Evolutionary conservation across 306 rosid species (phyloP).

Genomic region (Cicer bijugum): DNA sequence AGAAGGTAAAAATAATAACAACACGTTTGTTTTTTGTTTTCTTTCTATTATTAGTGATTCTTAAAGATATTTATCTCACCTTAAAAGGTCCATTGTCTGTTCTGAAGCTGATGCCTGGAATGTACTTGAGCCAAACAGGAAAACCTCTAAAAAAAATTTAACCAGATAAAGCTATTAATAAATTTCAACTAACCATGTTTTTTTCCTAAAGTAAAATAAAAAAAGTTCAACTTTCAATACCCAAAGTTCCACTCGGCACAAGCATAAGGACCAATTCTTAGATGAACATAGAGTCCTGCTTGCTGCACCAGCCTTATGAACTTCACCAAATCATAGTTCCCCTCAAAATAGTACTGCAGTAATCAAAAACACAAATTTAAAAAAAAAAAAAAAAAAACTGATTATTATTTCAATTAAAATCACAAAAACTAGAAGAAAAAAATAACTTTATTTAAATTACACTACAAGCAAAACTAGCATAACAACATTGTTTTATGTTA

Average conservation of each 20-base stretch:
- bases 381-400: not conserved
- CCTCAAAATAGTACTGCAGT: slow-evolving; percentile 85
- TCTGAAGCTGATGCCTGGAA: slow-evolving; percentile 90
- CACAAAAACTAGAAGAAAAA: slow-evolving; percentile 5
- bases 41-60: not conserved
- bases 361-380: slow-evolving; percentile 16
- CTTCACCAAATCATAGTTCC: slow-evolving; percentile 89
- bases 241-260: slow-evolving; percentile 99
- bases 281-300: slow-evolving; percentile 91
- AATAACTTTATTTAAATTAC: slow-evolving; percentile 30
- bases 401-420: slow-evolving; percentile 21
- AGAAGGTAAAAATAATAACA: slow-evolving; percentile 7
- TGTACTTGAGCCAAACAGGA: slow-evolving; percentile 97
- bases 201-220: not conserved
- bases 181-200: slow-evolving; percentile 17
- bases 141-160: slow-evolving; percentile 70
- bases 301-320: slow-evolving; percentile 88
- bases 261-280: slow-evolving; percentile 96
- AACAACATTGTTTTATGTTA: slow-evolving; percentile 32
- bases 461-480: slow-evolving; percentile 16
- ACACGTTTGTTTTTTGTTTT: not conserved
- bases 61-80: slow-evolving; percentile 54
- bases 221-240: slow-evolving; percentile 51
- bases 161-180: slow-evolving; percentile 22
- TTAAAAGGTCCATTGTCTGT: slow-evolving; percentile 93